Base-by-base conservation (phyloP, 2,329 filamentous ascomycete genomes). In the Cryphonectria nitschkei region DNA sequence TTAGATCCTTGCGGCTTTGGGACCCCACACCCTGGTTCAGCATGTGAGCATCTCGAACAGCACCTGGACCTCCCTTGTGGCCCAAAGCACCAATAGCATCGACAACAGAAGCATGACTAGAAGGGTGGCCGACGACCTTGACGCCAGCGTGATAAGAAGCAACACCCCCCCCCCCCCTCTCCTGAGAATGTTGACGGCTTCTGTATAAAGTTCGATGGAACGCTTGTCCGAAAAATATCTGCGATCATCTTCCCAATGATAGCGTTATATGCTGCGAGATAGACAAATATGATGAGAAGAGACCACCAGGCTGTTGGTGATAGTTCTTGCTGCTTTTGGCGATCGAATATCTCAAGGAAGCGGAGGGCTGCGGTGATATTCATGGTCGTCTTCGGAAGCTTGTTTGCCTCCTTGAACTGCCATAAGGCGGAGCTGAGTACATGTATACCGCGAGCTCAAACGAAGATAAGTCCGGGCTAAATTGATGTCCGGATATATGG, bases 331-430 rank as follows among this genome's bases (percentile, higher is more conserved):
- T 43, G 56, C 67, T 29, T 65, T n/a, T 61, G 41, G 46, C 9
- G 66, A 46, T 43, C 56, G 26, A 39, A 58, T 22, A 63, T 61
- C n/a, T 37, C 43, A 22, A 67, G 54, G 61, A 58, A 64, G 56
- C 43, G 50, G 34, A 46, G 41, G 68, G 9, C 22, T n/a, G 46
- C 46, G 0, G 22, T n/a, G 19, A 7, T 52, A 6, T n/a, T 22
- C 19, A 52, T 52, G 6, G 22, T 52, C 19, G 46, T 11, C 46
- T 26, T 11, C 6, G 7, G 46, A 26, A n/a, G 46, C 19, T n/a
- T 16, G 46, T 22, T 19, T n/a, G 19, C 22, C 46, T 11, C 11
- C 22, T 11, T 19, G 22, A 52, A 9, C 22, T 52, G 8, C 7
- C 22, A 9, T n/a, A 0, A 52, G 46, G 22, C 50, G 50, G n/a